Percentiles rank a stretch among this genome's conserved stretches.
Evolutionary conservation across 257 asterid species (phyloP).

Genomic region (Catharanthus roseus): DNA sequence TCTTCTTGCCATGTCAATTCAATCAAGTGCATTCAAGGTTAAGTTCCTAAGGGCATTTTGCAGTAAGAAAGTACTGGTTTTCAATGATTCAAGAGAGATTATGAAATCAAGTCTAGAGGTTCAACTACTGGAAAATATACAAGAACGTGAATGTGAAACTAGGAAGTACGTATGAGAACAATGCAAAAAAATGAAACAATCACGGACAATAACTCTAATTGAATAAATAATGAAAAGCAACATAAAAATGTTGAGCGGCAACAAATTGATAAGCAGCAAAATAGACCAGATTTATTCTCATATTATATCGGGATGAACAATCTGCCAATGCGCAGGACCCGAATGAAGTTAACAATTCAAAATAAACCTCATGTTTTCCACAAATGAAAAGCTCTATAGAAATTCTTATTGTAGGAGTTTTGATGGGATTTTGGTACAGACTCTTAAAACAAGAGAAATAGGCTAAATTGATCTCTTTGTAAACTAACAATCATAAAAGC

Average conservation of each 20-base stretch:
- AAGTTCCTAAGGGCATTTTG: too few relatives aligned
- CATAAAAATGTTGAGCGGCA: not conserved
- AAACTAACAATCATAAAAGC: not conserved
- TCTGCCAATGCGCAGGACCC: not conserved
- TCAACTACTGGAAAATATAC: not conserved
- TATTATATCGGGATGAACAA: not conserved
- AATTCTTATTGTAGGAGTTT: not conserved
- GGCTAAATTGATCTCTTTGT: not conserved
- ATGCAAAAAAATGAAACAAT: not conserved
- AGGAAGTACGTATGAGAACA: not conserved
- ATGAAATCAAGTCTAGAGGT: not conserved
- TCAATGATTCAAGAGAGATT: not conserved
- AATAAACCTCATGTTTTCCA: not conserved
- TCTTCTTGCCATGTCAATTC: not conserved
- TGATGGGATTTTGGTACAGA: not conserved
- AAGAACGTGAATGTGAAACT: not conserved
- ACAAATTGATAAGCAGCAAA: not conserved
- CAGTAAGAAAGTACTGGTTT: not conserved
- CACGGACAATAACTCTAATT: not conserved
- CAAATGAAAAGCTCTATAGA: not conserved
- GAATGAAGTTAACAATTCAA: not conserved
- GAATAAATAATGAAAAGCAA: not conserved
- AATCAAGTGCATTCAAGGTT: not conserved
- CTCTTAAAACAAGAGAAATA: not conserved
- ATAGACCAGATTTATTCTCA: not conserved